A percentile compares a stretch with the other conserved stretches of the same genome.
These are phyloP conservation scores for Kwoniella sp. DNA, from an alignment of 768 basidiomycete species.

Conservation along the genomic window DNA sequence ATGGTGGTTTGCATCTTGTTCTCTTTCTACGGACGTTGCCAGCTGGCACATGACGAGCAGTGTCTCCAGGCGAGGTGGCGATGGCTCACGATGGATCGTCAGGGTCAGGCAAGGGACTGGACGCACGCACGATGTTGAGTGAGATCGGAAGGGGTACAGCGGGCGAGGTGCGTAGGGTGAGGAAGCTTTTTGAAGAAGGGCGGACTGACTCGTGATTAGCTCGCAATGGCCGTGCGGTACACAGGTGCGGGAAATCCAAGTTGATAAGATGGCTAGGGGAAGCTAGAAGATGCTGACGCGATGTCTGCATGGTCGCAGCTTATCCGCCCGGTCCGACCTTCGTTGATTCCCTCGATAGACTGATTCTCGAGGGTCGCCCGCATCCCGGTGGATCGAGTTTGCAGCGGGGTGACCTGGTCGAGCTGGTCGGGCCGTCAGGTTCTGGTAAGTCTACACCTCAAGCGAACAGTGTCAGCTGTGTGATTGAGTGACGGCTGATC, in stretches of 20 bases:
- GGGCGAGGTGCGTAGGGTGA: slow-evolving; percentile 23
- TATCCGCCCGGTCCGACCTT: slow-evolving; percentile 38
- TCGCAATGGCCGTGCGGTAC: slow-evolving; percentile 29
- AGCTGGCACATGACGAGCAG: not conserved
- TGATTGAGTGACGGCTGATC: not conserved
- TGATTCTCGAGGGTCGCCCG: slow-evolving; percentile 20
- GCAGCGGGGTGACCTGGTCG: slow-evolving; percentile 38
- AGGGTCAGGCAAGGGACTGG: not conserved
- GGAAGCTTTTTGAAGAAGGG: not conserved
- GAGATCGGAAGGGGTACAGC: slow-evolving; percentile 30
- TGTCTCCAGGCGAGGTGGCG: too few relatives aligned
- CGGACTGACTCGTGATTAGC: slow-evolving; percentile 1
- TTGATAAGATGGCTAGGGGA: not conserved
- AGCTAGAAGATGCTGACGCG: not conserved
- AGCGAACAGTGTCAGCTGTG: not conserved
- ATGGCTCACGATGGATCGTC: not conserved
- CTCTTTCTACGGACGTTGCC: not conserved
- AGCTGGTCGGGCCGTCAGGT: slow-evolving; percentile 33
- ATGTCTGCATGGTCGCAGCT: slow-evolving; percentile 5
- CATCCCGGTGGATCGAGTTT: slow-evolving; percentile 31
- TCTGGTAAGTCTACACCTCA: slow-evolving; percentile 24
- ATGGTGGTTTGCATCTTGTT: not conserved
- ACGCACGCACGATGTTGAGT: slow-evolving; percentile 11
- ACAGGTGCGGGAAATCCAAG: slow-evolving; percentile 15
- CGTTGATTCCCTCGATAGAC: slow-evolving; percentile 26